These are phyloP conservation scores for Fusarium sp. DNA, from an alignment of 2,329 filamentous ascomycete genomes.

Conservation along the genomic window DNA sequence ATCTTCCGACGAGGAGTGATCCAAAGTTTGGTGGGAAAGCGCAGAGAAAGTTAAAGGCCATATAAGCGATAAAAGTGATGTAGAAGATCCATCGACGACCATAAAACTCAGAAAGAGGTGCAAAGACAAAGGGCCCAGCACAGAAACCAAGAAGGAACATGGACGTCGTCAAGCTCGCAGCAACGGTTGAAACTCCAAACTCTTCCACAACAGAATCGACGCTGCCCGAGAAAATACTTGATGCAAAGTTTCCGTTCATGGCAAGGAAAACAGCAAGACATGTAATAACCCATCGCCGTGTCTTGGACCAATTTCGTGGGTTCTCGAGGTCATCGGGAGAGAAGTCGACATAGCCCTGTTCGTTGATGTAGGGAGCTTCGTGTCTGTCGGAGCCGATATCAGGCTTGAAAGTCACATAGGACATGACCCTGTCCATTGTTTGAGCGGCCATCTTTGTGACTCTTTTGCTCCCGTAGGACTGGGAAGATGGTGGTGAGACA, in stretches of 20 bases:
- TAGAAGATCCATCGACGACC: constrained; percentile 65
- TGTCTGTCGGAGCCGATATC: not conserved
- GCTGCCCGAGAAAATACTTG: constrained; percentile 50
- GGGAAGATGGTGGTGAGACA: not conserved
- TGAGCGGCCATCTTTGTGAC: not conserved
- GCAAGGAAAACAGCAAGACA: constrained; percentile 58
- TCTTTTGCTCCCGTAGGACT: not conserved
- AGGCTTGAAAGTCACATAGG: constrained; percentile 15
- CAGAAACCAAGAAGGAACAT: constrained; percentile 68
- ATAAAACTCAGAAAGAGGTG: constrained; percentile 68
- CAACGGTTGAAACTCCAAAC: constrained; percentile 60
- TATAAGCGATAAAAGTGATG: constrained; percentile 59
- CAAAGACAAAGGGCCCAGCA: constrained; percentile 68
- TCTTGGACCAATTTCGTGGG: constrained; percentile 59
- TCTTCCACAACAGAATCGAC: constrained; percentile 45
- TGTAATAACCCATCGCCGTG: constrained; percentile 56
- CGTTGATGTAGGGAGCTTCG: constrained; percentile 57
- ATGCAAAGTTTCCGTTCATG: constrained; percentile 66
- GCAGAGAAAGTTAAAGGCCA: constrained; percentile 64
- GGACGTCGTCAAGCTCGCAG: constrained; percentile 62
- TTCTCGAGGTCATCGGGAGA: constrained; percentile 62
- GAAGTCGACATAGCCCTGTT: constrained; percentile 63
- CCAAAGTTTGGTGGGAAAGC: constrained; percentile 66
- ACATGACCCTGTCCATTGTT: not conserved
- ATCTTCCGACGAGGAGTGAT: constrained; percentile 63